These are phyloP conservation scores for Lithohypha guttulata DNA, from an alignment of 2,329 filamentous ascomycete genomes.

Conservation along the genomic window DNA sequence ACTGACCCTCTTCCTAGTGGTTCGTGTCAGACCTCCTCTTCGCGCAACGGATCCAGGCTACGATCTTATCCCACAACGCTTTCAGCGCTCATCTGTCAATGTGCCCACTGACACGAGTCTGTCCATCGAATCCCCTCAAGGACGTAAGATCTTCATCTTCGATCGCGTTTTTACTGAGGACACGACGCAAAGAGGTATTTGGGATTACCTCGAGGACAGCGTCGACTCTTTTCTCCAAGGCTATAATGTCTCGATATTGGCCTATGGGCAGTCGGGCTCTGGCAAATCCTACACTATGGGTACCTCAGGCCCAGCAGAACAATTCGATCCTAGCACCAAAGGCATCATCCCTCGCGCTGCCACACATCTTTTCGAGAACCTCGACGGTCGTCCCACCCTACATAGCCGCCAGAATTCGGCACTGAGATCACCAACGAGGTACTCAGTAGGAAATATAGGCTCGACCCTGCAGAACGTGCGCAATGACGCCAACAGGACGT, in stretches of 20 bases:
- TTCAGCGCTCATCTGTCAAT: slow-evolving; percentile 85
- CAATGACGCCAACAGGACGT: slow-evolving; percentile 57
- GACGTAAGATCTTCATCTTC: slow-evolving; percentile 90
- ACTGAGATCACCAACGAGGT: slow-evolving; percentile 67
- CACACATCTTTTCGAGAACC: slow-evolving; percentile 72
- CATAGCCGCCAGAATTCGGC: slow-evolving; percentile 58
- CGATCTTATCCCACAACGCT: slow-evolving; percentile 90
- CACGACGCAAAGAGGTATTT: slow-evolving; percentile 75
- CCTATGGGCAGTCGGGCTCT: slow-evolving; percentile 93
- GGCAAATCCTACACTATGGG: slow-evolving; percentile 99
- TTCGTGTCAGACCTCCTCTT: slow-evolving; percentile 82
- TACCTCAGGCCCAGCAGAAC: slow-evolving; percentile 74
- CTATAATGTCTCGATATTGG: slow-evolving; percentile 95
- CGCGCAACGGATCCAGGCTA: slow-evolving; percentile 76
- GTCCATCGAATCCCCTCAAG: slow-evolving; percentile 80
- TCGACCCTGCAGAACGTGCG: slow-evolving; percentile 25
- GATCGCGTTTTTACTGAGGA: slow-evolving; percentile 86
- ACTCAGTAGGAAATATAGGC: slow-evolving; percentile 51
- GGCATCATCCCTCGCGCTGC: slow-evolving; percentile 95
- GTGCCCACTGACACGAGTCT: slow-evolving; percentile 76
- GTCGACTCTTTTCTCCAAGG: slow-evolving; percentile 84
- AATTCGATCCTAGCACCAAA: slow-evolving; percentile 60
- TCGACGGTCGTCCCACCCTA: slow-evolving; percentile 48
- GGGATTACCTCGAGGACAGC: slow-evolving; percentile 87
- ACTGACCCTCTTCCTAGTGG: slow-evolving; percentile 45